These are phyloP conservation scores for Capronia coronata DNA, from an alignment of 2,329 filamentous ascomycete genomes.

Conservation along the genomic window DNA sequence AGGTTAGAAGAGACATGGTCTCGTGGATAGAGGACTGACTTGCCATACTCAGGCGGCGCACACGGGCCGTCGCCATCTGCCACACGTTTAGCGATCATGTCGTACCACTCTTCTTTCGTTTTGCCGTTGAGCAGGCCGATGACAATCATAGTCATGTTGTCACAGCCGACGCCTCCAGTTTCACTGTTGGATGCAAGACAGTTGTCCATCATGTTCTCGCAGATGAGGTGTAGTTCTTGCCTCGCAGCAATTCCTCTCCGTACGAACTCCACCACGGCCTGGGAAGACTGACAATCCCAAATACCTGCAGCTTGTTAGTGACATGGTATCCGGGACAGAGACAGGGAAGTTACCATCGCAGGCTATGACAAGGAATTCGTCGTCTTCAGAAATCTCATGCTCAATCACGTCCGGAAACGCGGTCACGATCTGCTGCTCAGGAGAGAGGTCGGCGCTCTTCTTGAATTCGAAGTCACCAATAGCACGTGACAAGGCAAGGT, in stretches of 20 bases:
- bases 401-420: slow-evolving; percentile 90
- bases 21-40: slow-evolving; percentile 50
- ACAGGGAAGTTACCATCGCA: slow-evolving; percentile 63
- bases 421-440: slow-evolving; percentile 98
- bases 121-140: slow-evolving; percentile 84
- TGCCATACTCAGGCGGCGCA: slow-evolving; percentile 98
- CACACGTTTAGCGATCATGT: slow-evolving; percentile 87
- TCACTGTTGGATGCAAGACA: slow-evolving; percentile 96
- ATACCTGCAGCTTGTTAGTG: slow-evolving; percentile 59
- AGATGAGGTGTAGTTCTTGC: slow-evolving; percentile 89
- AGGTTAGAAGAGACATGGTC: slow-evolving; percentile 39
- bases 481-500: slow-evolving; percentile 89
- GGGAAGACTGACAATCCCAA: slow-evolving; percentile 98
- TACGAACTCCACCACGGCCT: slow-evolving; percentile 95
- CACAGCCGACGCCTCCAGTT: slow-evolving; percentile 93
- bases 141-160: slow-evolving; percentile 99
- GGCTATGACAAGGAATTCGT: slow-evolving; percentile 90
- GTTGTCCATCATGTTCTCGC: slow-evolving; percentile 99
- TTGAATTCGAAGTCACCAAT: slow-evolving; percentile 99
- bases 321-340: background rate
- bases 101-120: slow-evolving; percentile 97
- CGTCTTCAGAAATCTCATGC: slow-evolving; percentile 84
- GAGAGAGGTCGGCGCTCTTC: slow-evolving; percentile 92
- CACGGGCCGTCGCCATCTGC: slow-evolving; percentile 95
- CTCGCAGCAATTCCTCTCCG: slow-evolving; percentile 92